Conservation (phyloP, 352 stramenopile genomes). For the Globisporangium echinulatum region DNA sequence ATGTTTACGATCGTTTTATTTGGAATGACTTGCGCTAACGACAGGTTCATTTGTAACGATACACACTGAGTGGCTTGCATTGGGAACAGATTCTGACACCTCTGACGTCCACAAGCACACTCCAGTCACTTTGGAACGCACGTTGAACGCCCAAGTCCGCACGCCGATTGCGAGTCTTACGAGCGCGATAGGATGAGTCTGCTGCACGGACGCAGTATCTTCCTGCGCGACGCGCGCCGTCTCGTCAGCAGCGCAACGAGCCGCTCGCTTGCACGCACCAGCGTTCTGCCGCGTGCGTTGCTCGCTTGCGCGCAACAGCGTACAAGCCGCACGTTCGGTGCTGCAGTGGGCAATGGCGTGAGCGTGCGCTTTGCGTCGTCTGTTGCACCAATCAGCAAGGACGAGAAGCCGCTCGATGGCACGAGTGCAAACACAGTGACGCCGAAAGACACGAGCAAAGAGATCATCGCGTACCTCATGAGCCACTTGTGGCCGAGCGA, state of each 20-base stretch:
- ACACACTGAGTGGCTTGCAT: too few relatives aligned
- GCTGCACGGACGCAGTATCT: constrained; percentile 35
- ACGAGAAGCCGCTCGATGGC: neutral
- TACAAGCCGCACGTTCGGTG: neutral
- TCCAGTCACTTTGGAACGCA: neutral
- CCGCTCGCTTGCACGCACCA: neutral
- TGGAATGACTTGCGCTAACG: neutral
- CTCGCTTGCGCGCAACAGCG: constrained; percentile 7
- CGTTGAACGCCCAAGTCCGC: neutral
- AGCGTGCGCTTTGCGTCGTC: neutral
- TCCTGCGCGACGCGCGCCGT: constrained; percentile 31
- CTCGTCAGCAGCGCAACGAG: constrained; percentile 15
- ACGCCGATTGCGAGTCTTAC: neutral
- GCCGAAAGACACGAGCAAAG: constrained; percentile 30
- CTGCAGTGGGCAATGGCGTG: neutral
- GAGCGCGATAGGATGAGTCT: constrained; percentile 23
- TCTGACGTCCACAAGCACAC: neutral
- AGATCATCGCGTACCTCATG: constrained; percentile 59
- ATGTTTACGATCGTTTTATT: neutral
- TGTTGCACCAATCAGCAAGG: neutral
- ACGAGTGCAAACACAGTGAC: constrained; percentile 1
- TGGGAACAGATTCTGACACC: too few relatives aligned
- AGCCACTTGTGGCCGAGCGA: constrained; percentile 64
- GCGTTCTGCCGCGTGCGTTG: neutral
- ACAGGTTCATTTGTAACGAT: too few relatives aligned